Evolutionary conservation across 495 filamentous ascomycete genomes (phyloP), one percentile per base, ranked within the genome.

Genomic region (Extremus antarcticus): DNA sequence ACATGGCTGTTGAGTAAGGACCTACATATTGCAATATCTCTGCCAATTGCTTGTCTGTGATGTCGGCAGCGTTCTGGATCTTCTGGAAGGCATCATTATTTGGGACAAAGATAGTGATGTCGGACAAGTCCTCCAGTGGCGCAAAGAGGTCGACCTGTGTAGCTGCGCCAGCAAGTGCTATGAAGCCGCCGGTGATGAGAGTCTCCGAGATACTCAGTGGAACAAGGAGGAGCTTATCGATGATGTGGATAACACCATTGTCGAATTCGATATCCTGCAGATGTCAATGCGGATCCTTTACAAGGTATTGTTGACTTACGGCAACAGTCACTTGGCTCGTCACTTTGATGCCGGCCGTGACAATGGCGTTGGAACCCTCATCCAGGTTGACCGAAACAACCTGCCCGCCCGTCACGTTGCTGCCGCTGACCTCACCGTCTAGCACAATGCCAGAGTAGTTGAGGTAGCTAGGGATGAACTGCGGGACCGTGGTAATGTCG

Each of bases 191-290:
- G 22, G 20, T 25, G 51, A 55, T 25, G 17, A 59, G 51, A 23
- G 51, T 51, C 9, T 49, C 52, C 19, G 52, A 55, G 51, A 50
- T 23, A 25, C 46, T 49, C 56, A 69, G 65, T n/a, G 65, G 59
- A 10, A 61, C 56, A 19, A 25, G n/a, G 25, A 66, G 55, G 32
- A 68, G 58, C 21, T 46, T 56, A 40, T 66, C 63, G 45, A 68
- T 65, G n/a, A 66, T 57, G 25, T 68, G 66, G 25, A 66, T 47
- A 54, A 65, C 39, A 25, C 66, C 64, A 32, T 58, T 57, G 21
- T 55, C 60, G 47, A 32, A 53, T 25, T 47, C 3, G 43, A 61
- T 17, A 24, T 61, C 50, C 58, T 61, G 43, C 0, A 7, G 11
- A 2, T 21, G 41, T 52, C 53, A 56, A 47, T 45, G 20, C 3